These are phyloP conservation scores for Ceratobasidium sp. DNA, from an alignment of 1,284 basidiomycete genomes.

Conservation along the genomic window DNA sequence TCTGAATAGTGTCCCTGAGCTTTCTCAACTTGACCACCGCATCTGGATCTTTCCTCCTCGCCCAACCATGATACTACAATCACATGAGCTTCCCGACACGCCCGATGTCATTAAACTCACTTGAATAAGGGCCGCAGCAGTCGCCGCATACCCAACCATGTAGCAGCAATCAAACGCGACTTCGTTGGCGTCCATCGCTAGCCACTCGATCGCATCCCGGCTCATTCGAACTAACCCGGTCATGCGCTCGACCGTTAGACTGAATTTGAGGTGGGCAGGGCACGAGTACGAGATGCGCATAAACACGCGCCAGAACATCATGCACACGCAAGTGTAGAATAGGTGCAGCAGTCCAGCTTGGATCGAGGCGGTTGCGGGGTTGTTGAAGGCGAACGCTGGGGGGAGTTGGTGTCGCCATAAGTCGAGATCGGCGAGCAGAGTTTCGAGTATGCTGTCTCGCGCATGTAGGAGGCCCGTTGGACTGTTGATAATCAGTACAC, in stretches of 20 bases:
- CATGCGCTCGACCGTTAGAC: conserved; percentile 82
- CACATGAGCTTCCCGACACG: background rate
- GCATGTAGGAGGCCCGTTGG: conserved; percentile 84
- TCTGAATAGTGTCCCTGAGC: conserved; percentile 78
- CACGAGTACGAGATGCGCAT: conserved; percentile 91
- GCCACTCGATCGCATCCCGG: conserved; percentile 86
- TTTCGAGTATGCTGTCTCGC: conserved; percentile 76
- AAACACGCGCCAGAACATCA: conserved; percentile 93
- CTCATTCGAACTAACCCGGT: conserved; percentile 72
- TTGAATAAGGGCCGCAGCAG: conserved; percentile 88
- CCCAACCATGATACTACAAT: conserved; percentile 88
- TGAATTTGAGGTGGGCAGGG: conserved; percentile 84
- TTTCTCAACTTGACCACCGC: conserved; percentile 78
- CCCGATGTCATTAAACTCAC: conserved; percentile 53
- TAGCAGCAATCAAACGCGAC: conserved; percentile 83
- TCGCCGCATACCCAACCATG: conserved; percentile 85
- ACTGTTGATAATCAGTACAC: conserved; percentile 53
- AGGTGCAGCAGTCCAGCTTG: conserved; percentile 82
- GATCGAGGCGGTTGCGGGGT: conserved; percentile 59
- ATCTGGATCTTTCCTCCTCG: conserved; percentile 75
- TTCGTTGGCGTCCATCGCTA: conserved; percentile 73
- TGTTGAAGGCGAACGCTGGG: conserved; percentile 73
- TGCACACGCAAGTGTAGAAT: conserved; percentile 83
- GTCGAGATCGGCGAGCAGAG: conserved; percentile 75
- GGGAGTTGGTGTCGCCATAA: conserved; percentile 79